Conservation (phyloP, 83 land plant genomes). For the Picea mariana region DNA sequence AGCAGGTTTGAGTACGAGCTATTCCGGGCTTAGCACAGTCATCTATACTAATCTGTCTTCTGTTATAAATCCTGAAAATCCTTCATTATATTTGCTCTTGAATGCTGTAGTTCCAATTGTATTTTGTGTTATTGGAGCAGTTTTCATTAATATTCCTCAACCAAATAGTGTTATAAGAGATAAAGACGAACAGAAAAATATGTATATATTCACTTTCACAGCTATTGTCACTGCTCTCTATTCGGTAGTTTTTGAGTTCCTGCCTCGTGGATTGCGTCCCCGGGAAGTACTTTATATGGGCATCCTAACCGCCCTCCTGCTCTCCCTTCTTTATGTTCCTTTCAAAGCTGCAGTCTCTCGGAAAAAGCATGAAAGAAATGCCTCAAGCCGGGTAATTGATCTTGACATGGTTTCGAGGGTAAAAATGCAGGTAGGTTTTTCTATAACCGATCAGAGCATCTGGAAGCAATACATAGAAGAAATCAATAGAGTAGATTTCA, state of each 20-base stretch:
- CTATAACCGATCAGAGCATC: background rate
- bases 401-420: background rate
- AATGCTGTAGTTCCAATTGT: constrained; percentile 37
- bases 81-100: constrained; percentile 31
- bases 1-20: constrained; percentile 20
- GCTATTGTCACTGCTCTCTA: background rate
- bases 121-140: background rate
- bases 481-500: background rate
- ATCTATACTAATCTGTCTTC: constrained; percentile 30
- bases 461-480: constrained; percentile 11
- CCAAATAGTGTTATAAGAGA: background rate
- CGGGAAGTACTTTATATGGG: background rate
- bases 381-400: background rate
- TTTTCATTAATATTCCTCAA: background rate
- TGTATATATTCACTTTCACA: constrained; percentile 5
- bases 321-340: background rate
- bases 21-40: constrained; percentile 16
- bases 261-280: background rate
- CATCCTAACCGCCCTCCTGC: background rate
- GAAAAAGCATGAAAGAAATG: constrained; percentile 3
- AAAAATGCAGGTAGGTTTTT: no score
- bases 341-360: background rate
- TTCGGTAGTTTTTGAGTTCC: background rate
- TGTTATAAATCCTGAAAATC: constrained; percentile 24
- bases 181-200: background rate